Evolutionary conservation across 139 green algal species (phyloP), one percentile per base, ranked within the genome.

Genomic region (Pleodorina starrii): DNA sequence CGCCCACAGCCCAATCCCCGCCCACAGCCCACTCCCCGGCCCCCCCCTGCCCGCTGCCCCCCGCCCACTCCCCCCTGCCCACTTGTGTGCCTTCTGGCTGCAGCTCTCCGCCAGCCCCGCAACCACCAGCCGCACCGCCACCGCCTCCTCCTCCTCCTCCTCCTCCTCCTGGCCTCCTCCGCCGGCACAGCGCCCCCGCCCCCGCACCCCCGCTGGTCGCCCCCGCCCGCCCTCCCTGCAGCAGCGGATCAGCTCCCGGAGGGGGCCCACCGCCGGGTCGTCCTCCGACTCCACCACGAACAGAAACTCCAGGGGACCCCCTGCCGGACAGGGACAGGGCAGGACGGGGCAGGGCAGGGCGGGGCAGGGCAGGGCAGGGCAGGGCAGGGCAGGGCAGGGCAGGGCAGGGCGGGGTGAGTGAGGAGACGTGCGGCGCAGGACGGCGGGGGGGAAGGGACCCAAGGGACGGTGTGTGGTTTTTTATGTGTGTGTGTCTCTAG

Each of bases 41-140:
- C 54, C 6, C 7, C 54, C 54, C 54, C 54, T 5, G 29, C 51
- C 17, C 59, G 12, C 59, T 11, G 63, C 11, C 63, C 63, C 63
- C 63, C 63, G 63, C 63, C 63, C 46, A 40, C 92, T 79, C 63
- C 63, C 63, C 21, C 63, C 63, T 27, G 29, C 92, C 81, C 88
- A 96, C 95, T 98, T 98, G 94, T 95, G 89, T 27, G 97, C 97
- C 84, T 98, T 98, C 86, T 98, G 96, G 79, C 93, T 96, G 77
- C 90, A 96, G 3, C 21, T 74, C 11, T 78, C 80, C 12, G 94
- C 90, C 14, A 60, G 51, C 0, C 93, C 92, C 17, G 95, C 90
- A n/a, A 93, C 63, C 1, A 95, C 27, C 29, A 97, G 19, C 17
- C 89, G 79, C 80, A 92, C 81, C 1, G 27, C 23, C 10, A 66